Evolutionary conservation across 2,329 filamentous ascomycete genomes (phyloP), one percentile per base, ranked within the genome.

Genomic region (Emericellopsis cladophorae): DNA sequence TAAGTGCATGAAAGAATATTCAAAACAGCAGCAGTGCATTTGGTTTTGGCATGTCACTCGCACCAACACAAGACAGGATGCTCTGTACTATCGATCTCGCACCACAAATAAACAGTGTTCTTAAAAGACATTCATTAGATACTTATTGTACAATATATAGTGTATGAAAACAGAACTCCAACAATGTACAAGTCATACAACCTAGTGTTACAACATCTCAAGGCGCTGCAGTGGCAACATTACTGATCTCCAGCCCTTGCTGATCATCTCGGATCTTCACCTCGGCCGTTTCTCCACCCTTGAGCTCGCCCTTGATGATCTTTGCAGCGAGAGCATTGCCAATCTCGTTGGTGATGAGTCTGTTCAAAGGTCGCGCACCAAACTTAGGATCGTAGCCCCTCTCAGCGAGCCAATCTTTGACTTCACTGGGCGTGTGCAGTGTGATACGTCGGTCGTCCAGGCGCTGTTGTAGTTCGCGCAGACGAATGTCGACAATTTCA

Each of bases 401-500:
- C 46, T 92, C 83, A 33, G 86, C 88, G 6, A 96, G 76, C 89
- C 89, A 96, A 46, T 81, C 71, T 54, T 84, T 84, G 34, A 89
- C 84, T 4, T 81, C 68, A 36, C 79, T 66, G 10, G 79, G 69
- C 4, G 93, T 84, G 10, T 77, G 60, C 4, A 98, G 70, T 0
- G 66, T 74, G 57, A 96, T 95, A 41, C 92, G 77, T 39, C 87
- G 77, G 52, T 95, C 89, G 46, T 92, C 81, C 1, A 96, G 76
- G 33, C 88, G 78, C 40, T 66, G 65, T 60, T 95, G 89, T 7
- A 96, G 69, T 63, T 96, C 92, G 45, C 72, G 75, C 37, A 96
- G 70, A 26, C 92, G 78, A 47, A 96, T 95, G 54, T 96, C 87
- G 38, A 95, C 88, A 48, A 96, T 96, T 54, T 94, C 89, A 24